Base-by-base conservation (phyloP, 176 grass and related monocot genomes). In the Ananas comosus region DNA sequence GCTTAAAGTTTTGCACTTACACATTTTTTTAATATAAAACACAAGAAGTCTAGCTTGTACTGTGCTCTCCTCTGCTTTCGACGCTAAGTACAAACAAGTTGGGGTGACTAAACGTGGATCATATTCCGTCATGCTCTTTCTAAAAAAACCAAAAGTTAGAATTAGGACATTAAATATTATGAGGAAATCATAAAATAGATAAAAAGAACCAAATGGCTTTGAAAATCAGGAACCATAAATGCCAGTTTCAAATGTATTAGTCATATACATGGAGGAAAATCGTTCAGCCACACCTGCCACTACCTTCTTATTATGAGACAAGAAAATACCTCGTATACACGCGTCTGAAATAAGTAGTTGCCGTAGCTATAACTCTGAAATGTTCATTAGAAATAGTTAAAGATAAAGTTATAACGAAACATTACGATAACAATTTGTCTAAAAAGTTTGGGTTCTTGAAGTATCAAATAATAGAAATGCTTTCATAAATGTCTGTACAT, bases 11-110 rank as follows among this genome's bases (percentile, higher is more conserved):
- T 54, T 64, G 73, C 50, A 88, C 68, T 79, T 80, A 78, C 94
- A 93, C 89, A 88, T 93, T 84, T 93, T 99, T 89, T 93, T 93
- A 24, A 99, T 99, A 73, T 99, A 99, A 71, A 99, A 99, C 28
- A 93, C 94, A 81, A 93, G 87, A 80, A 99, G 89, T 52, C 94
- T 89, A 67, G 94, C 94, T 85, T 99, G 94, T 63, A 93, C 94
- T 10, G 87, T 99, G 69, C 89, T 93, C 75, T 99, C 94, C 61
- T 99, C 94, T 53, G 88, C 94, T 78, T 99, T 93, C 51, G 94
- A 93, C 65, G 94, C 89, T 54, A 93, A 90, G 91, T 99, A 99
- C 81, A 99, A 87, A 82, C 89, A 99, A 64, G 89, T 87, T 10
- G 94, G 94, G 25, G 94, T 87, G 78, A 93, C 89, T 79, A 99